A percentile compares a stretch with the other conserved stretches of the same genome.
phyloP scores from a whole-genome alignment of 371 early-diverging fungal species.

The Mortierella sp. region DNA sequence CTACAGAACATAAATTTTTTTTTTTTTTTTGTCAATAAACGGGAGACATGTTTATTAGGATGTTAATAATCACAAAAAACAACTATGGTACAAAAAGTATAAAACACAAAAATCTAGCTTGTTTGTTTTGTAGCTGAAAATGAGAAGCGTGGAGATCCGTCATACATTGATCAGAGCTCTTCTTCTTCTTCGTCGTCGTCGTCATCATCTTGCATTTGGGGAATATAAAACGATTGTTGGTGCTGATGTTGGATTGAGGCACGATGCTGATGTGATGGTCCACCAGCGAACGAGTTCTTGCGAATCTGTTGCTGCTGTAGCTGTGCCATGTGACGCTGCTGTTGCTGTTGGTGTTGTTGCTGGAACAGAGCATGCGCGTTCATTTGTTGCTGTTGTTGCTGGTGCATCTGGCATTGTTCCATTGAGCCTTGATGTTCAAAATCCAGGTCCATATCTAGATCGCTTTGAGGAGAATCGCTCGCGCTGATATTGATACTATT shows the following conservation, averaged over 20 bases:
- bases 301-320: slow-evolving; percentile 26
- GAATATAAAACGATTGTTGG: slow-evolving; percentile 52
- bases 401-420: slow-evolving; percentile 2
- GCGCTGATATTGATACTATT: slow-evolving; percentile 49
- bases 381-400: slow-evolving; percentile 31
- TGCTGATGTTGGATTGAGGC: slow-evolving; percentile 45
- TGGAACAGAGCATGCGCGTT: slow-evolving; percentile 40
- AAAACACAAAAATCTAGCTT: background rate
- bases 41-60: background rate
- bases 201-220: slow-evolving; percentile 52
- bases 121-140: background rate
- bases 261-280: slow-evolving; percentile 21
- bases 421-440: background rate
- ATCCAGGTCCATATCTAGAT: slow-evolving; percentile 6
- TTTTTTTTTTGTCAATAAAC: background rate
- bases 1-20: background rate
- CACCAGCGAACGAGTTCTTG: slow-evolving; percentile 10
- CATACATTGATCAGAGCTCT: background rate
- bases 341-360: slow-evolving; percentile 46
- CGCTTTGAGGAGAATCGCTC: slow-evolving; percentile 29
- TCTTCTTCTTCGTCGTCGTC: slow-evolving; percentile 15
- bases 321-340: slow-evolving; percentile 24
- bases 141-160: background rate
- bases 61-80: no score
- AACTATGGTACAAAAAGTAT: no score